A percentile compares a stretch with the other conserved stretches of the same genome.
phyloP scores from a whole-genome alignment of 2,329 filamentous ascomycete species.

The Neonectria hederae region DNA sequence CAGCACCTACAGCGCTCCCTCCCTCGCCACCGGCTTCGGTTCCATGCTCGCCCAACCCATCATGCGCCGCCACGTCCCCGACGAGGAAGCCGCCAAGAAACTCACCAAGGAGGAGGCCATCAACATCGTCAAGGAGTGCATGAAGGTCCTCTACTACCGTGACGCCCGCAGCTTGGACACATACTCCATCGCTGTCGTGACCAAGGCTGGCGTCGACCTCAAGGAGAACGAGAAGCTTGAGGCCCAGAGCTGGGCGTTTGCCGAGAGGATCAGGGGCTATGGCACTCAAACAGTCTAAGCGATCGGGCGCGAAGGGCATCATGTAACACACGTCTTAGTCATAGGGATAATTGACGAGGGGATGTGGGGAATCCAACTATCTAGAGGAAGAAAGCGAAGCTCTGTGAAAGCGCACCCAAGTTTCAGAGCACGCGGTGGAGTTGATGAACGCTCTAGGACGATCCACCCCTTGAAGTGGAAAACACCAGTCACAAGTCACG shows the following conservation, averaged over 20 bases:
- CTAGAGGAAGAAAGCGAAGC: slow-evolving; percentile 8
- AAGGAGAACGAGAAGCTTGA: slow-evolving; percentile 89
- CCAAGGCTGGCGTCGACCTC: slow-evolving; percentile 86
- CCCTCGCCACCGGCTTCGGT: slow-evolving; percentile 92
- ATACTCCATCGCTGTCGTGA: slow-evolving; percentile 92
- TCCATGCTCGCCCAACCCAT: slow-evolving; percentile 93
- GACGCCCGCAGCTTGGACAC: slow-evolving; percentile 91
- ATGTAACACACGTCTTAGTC: slow-evolving; percentile 15
- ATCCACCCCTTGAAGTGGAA: neutral
- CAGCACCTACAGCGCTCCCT: slow-evolving; percentile 88
- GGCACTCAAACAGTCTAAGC: slow-evolving; percentile 80
- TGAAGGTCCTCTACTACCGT: slow-evolving; percentile 98
- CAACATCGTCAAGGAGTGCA: slow-evolving; percentile 85
- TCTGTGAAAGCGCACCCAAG: slow-evolving; percentile 5
- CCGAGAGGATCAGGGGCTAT: slow-evolving; percentile 93
- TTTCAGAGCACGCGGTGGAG: slow-evolving; percentile 15
- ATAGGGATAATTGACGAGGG: slow-evolving; percentile 23
- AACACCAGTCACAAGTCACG: neutral
- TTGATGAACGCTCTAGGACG: slow-evolving; percentile 8
- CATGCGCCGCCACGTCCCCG: slow-evolving; percentile 82
- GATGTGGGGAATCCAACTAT: slow-evolving; percentile 18
- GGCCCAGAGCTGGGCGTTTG: slow-evolving; percentile 97
- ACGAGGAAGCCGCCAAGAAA: slow-evolving; percentile 78
- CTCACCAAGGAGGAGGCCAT: slow-evolving; percentile 83
- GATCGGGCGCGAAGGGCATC: slow-evolving; percentile 10